A percentile compares a stretch with the other conserved stretches of the same genome.
Evolutionary conservation across 1,284 basidiomycete genomes (phyloP).

Genomic region (Lentinus polychrous): DNA sequence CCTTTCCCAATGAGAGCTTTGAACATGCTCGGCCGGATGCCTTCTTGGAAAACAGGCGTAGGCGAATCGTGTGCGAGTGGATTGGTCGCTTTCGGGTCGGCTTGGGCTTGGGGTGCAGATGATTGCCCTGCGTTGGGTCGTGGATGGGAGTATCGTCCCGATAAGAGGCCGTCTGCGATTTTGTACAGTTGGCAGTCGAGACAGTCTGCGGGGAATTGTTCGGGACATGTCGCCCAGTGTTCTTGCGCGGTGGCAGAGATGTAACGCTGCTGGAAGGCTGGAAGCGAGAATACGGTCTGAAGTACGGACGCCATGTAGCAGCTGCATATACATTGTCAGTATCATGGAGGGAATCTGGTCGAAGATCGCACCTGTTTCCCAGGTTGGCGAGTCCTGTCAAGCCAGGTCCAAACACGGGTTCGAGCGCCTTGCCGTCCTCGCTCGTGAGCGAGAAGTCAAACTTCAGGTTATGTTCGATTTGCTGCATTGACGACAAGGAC

Average conservation of each 20-base stretch:
- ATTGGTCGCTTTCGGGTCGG: slow-evolving; percentile 23
- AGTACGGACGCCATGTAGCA: slow-evolving; percentile 97
- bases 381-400: slow-evolving; percentile 90
- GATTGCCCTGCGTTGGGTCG: slow-evolving; percentile 22
- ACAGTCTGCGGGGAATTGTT: slow-evolving; percentile 74
- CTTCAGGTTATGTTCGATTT: slow-evolving; percentile 94
- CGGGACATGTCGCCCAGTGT: slow-evolving; percentile 65
- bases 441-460: slow-evolving; percentile 93
- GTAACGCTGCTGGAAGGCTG: slow-evolving; percentile 76
- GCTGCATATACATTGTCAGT: slow-evolving; percentile 33
- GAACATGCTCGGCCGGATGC: slow-evolving; percentile 80
- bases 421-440: slow-evolving; percentile 84
- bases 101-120: slow-evolving; percentile 15
- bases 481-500: slow-evolving; percentile 35
- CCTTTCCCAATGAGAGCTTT: slow-evolving; percentile 89
- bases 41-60: slow-evolving; percentile 75
- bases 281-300: slow-evolving; percentile 82
- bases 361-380: slow-evolving; percentile 70
- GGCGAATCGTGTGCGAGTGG: slow-evolving; percentile 33
- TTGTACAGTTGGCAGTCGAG: slow-evolving; percentile 95
- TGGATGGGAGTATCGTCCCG: slow-evolving; percentile 84
- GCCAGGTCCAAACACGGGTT: slow-evolving; percentile 86
- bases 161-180: slow-evolving; percentile 87
- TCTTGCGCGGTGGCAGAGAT: slow-evolving; percentile 36
- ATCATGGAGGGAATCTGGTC: neutral